These are phyloP conservation scores for Backusella circina DNA, from an alignment of 192 early-diverging fungal genomes.

Conservation along the genomic window DNA sequence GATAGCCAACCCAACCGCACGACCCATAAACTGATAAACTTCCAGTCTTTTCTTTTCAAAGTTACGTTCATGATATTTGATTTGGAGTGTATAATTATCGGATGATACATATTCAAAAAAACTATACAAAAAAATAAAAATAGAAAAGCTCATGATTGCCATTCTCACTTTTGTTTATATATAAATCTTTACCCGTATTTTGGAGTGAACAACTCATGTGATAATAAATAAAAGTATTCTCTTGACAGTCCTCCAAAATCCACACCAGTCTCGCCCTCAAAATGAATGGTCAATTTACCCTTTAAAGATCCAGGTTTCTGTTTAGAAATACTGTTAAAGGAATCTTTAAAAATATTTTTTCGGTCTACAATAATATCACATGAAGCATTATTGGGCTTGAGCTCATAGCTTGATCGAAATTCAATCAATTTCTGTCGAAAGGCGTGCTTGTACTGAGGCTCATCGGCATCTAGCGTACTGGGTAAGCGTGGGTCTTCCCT, in stretches of 20 bases:
- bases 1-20: slow-evolving; percentile 91
- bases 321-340: slow-evolving; percentile 93
- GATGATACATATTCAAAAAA: slow-evolving; percentile 97
- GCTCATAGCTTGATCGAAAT: slow-evolving; percentile 88
- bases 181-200: slow-evolving; percentile 31
- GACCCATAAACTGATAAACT: slow-evolving; percentile 97
- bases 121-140: slow-evolving; percentile 18
- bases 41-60: slow-evolving; percentile 95
- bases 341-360: slow-evolving; percentile 89
- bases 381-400: slow-evolving; percentile 83
- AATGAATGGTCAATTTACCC: too few species aligned
- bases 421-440: slow-evolving; percentile 96
- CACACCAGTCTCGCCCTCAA: slow-evolving; percentile 95
- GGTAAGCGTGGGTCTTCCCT: slow-evolving; percentile 92
- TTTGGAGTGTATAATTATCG: slow-evolving; percentile 97
- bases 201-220: slow-evolving; percentile 98
- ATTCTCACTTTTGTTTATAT: slow-evolving; percentile 37
- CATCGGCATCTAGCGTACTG: slow-evolving; percentile 78
- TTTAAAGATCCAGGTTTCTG: slow-evolving; percentile 95
- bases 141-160: slow-evolving; percentile 50
- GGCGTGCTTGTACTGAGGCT: slow-evolving; percentile 98
- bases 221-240: slow-evolving; percentile 97
- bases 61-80: slow-evolving; percentile 83
- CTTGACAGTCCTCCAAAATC: slow-evolving; percentile 97
- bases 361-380: slow-evolving; percentile 90